Base-by-base conservation (phyloP, 2,329 filamentous ascomycete species). In the Colletotrichum noveboracense region DNA sequence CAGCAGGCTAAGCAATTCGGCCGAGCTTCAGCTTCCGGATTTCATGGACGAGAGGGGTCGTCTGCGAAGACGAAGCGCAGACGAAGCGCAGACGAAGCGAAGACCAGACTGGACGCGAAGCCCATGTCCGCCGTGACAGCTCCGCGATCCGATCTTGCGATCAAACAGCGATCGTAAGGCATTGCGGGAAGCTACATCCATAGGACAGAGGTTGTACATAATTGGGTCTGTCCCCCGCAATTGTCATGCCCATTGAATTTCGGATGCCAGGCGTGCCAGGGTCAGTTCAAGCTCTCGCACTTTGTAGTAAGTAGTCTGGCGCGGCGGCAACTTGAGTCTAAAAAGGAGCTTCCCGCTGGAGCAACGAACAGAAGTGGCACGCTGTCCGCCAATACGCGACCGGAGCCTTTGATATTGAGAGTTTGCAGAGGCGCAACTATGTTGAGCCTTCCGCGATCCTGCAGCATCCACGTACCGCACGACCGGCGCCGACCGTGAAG, bases 91-190 rank as follows among this genome's bases (percentile, higher is more conserved):
- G 43, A 43, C 38, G 43, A 48, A 21, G 43, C 34, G 34, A 43
- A 43, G 43, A 43, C 38, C 16, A 43, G 38, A 43, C 38, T 43
- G 38, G 38, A 43, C 38, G 18, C 38, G 38, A 48, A 18, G 43
- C 43, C 43, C 18, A 48, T 21, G 32, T 16, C n/a, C 21, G 28
- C 32, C 28, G 18, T 48, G 56, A 28, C 18, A 61, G 36, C 36
- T 48, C 14, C 65, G 36, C 38, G 26, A 62, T 62, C 69, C 38
- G 73, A 75, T 67, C 69, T n/a, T 67, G n/a, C 36, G 12, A 38
- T 52, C 56, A 64, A 62, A 72, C 56, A 64, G 58, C 73, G 55
- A 75, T 75, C 38, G 73, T 10, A 43, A 72, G 26, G 26, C 56
- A 28, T 64, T 30, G 6, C 68, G 72, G 61, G 52, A 71, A 30